phyloP scores from a whole-genome alignment of 257 asterid species.

The Nicotiana tabacum region DNA sequence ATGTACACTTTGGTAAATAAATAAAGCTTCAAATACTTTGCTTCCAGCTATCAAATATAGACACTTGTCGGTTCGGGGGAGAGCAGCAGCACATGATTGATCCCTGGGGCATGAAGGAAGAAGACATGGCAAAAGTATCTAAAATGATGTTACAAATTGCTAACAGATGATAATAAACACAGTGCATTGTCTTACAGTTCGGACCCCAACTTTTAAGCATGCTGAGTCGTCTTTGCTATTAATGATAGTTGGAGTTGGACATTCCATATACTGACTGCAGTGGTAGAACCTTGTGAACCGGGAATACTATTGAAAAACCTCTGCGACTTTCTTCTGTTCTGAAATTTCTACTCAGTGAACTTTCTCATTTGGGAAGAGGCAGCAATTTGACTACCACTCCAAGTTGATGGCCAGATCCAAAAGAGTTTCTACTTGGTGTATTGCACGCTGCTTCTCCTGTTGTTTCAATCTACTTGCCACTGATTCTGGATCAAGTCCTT shows the following conservation, averaged over 20 bases:
- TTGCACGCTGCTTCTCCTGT: constrained; percentile 85
- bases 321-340: not conserved
- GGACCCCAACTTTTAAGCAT: not conserved
- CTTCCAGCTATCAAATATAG: not conserved
- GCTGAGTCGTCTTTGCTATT: not conserved
- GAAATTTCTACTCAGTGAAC: not conserved
- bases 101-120: not conserved
- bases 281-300: not conserved
- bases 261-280: not conserved
- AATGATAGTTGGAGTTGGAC: not conserved
- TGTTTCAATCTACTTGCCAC: constrained; percentile 71
- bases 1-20: not conserved
- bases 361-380: not conserved
- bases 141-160: not conserved
- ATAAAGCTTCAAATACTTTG: not conserved
- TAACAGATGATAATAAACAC: not conserved
- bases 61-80: not conserved
- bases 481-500: constrained; percentile 68
- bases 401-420: constrained; percentile 73
- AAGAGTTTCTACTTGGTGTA: constrained; percentile 65
- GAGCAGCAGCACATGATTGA: not conserved
- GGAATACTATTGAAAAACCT: not conserved
- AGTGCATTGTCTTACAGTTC: not conserved
- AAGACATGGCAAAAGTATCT: not conserved
- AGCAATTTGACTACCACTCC: constrained; percentile 43